A percentile compares a stretch with the other conserved stretches of the same genome.
phyloP scores from a whole-genome alignment of 2,329 filamentous ascomycete genomes.

The Microdochium bolleyi region DNA sequence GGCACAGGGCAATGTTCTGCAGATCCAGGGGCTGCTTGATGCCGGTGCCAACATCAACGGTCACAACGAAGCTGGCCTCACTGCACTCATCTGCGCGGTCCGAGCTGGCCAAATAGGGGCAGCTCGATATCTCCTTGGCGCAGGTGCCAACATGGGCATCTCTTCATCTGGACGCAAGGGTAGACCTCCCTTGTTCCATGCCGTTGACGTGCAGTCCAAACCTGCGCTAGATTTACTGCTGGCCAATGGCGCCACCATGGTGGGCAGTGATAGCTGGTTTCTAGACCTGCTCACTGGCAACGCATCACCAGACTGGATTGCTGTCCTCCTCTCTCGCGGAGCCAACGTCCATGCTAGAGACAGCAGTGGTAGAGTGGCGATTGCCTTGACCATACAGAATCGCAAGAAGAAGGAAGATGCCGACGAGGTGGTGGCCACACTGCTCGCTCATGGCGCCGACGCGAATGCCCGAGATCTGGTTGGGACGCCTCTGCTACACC shows the following conservation, averaged over 20 bases:
- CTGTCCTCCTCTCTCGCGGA: conserved; percentile 10
- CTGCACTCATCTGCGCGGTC: conserved; percentile 16
- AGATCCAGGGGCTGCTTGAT: conserved; percentile 9
- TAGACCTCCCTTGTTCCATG: conserved; percentile 24
- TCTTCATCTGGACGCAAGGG: conserved; percentile 11
- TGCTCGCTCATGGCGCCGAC: conserved; percentile 3
- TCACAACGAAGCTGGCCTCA: conserved; percentile 17
- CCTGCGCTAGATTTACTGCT: conserved; percentile 18
- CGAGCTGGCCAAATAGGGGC: conserved; percentile 14
- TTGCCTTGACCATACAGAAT: conserved; percentile 8
- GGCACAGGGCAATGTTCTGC: conserved; percentile 5
- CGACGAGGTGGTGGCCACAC: conserved; percentile 3
- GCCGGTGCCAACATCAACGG: conserved; percentile 16
- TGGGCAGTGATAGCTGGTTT: conserved; percentile 13
- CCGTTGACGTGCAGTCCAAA: conserved; percentile 18
- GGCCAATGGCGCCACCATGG: conserved; percentile 13
- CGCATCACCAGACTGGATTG: conserved; percentile 1
- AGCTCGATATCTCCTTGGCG: conserved; percentile 20
- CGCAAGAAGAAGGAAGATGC: neutral
- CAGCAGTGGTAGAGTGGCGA: conserved; percentile 18
- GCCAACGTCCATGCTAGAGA: conserved; percentile 20
- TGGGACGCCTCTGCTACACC: conserved; percentile 2
- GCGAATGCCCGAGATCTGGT: neutral
- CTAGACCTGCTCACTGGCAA: conserved; percentile 7
- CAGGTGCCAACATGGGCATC: conserved; percentile 17